Base-by-base conservation (phyloP, 371 early-diverging fungal genomes). In the Mortierella sp. region DNA sequence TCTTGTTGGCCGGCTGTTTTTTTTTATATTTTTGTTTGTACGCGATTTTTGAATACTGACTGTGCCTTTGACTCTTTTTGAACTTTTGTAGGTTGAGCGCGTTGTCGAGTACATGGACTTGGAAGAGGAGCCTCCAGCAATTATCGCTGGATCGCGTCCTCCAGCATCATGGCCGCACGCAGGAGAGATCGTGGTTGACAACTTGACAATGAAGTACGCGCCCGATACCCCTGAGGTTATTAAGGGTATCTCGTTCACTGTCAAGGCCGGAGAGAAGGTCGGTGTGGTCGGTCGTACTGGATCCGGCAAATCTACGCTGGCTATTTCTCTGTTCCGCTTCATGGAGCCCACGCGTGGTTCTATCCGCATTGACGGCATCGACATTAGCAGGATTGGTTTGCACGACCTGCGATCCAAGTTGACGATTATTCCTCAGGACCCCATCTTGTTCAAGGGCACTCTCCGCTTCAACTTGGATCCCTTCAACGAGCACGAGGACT, bases 381-480 rank as follows among this genome's bases (percentile, higher is more conserved):
- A 95, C 71, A 93, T 94, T 45, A 77, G 82, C 66, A 87, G 86
- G 58, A 87, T 95, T 70, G 91, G 91, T 34, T 84, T 93, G 39
- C 79, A 86, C 39, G 91, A 92, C 72, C 81, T 95, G 77, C 88
- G 96, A 39, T 88, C 87, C 55, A 85, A 85, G 31, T 40, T 96
- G 53, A 90, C 93, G 40, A 92, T 93, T 66, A 92, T 94, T 71
- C 94, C 94, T 22, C 94, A 94, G 70, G 93, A 94, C 44, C 93
- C 93, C 0, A 86, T 92, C 11, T 76, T 92, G 55, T 92, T 94
- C 75, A 86, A 81, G 13, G 93, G 93, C 22, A 92, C 92, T 0
- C 77, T 94, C 22, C 88, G 94, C 37, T 87, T 80, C 78, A 94
- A 94, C 70, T 76, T 94, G 47, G 93, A 93, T 76, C 93, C 93